Evolutionary conservation across 108 stramenopile genomes (phyloP), one percentile per base, ranked within the genome.

Genomic region (Nitzschia putrida): DNA sequence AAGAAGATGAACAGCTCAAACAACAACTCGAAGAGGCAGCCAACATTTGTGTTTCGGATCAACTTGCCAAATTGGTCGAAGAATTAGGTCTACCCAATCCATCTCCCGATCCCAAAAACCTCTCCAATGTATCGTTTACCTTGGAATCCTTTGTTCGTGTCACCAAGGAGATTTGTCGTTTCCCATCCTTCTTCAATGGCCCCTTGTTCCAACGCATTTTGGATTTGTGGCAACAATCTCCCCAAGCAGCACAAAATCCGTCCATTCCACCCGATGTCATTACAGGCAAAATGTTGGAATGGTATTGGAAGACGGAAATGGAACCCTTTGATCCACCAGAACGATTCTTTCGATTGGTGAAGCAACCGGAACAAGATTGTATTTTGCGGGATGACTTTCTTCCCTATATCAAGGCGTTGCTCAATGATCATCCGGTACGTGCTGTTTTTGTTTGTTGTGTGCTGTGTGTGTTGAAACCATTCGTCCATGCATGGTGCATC

Each of bases 171-270:
- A 68, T 96, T 21, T 97, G 94, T 73, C 76, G 80, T 16, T 91
- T 98, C 67, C 95, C 97, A 13, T 86, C 92, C 45, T 98, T 96
- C 78, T 96, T 96, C 73, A 95, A 96, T 72, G 80, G 81, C 23
- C 91, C 94, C 29, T 59, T 98, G 25, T 98, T 85, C 70, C 71
- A 81, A 56, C 80, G 95, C 3, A 92, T 97, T 42, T 42, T 94
- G 20, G 29, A 64, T n/a, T 53, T 85, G 26, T 93, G 89, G 88
- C 78, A 83, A 56, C 50, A 25, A 7, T 37, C 71, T 39, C 49
- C 55, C 12, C 53, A 58, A 25, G 49, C 47, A 4, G 53, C 34
- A 3, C 21, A 64, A 22, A n/a, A 53, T n/a, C 42, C 53, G 13
- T 45, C 66, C 0, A 52, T 52, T 53, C 29, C 29, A 34, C 29